A percentile compares a stretch with the other conserved stretches of the same genome.
These are phyloP conservation scores for Vigna radiata DNA, from an alignment of 306 rosid genomes.

Conservation along the genomic window DNA sequence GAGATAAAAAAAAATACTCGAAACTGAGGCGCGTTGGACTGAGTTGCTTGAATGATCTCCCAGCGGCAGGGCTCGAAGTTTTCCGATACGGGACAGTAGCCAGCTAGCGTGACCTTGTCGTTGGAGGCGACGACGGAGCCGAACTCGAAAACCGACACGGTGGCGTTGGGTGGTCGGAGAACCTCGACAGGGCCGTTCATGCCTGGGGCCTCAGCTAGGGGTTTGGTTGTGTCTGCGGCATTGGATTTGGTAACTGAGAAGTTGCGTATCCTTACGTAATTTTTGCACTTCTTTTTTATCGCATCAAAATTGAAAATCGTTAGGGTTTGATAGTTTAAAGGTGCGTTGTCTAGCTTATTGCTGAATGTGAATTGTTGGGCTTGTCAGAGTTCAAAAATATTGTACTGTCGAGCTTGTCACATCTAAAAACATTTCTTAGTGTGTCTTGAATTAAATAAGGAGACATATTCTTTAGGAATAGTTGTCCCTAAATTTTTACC, in stretches of 20 bases:
- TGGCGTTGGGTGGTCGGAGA: constrained; percentile 61
- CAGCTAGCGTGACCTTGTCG: constrained; percentile 92
- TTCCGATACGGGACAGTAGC: constrained; percentile 92
- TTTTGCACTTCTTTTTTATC: too few species aligned
- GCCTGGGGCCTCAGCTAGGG: constrained; percentile 57
- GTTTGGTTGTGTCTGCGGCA: background rate
- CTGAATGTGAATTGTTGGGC: too few species aligned
- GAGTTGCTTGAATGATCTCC: constrained; percentile 82
- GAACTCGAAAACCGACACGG: constrained; percentile 77
- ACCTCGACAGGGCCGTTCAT: constrained; percentile 88
- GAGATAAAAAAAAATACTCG: constrained; percentile 68
- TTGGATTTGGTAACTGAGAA: constrained; percentile 7
- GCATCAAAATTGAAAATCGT: too few species aligned
- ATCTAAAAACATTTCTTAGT: too few species aligned
- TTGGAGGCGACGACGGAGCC: constrained; percentile 74
- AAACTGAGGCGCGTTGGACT: constrained; percentile 86
- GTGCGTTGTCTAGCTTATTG: too few species aligned
- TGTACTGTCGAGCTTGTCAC: too few species aligned
- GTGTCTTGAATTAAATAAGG: too few species aligned
- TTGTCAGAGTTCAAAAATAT: too few species aligned
- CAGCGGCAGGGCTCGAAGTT: constrained; percentile 98
- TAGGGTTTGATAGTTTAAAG: too few species aligned
- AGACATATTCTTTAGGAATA: too few species aligned
- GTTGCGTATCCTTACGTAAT: too few species aligned
- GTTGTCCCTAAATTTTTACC: too few species aligned